These are phyloP conservation scores for Beauveria sp. DNA, from an alignment of 2,329 filamentous ascomycete species.

Conservation along the genomic window DNA sequence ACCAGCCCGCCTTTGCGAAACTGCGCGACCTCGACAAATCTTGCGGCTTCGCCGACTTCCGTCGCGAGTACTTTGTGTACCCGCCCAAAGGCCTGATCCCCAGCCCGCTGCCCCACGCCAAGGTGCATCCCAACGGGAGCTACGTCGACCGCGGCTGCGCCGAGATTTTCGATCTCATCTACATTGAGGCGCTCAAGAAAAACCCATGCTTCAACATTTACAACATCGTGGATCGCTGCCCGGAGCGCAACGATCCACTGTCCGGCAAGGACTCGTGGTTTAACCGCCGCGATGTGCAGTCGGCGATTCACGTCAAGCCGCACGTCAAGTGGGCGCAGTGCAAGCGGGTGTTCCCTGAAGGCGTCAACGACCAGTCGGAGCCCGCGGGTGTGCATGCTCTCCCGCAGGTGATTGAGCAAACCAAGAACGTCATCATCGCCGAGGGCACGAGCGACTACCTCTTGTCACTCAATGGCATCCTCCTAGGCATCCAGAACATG, in stretches of 20 bases:
- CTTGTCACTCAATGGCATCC: conserved; percentile 59
- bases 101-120: conserved; percentile 33
- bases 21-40: conserved; percentile 43
- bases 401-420: conserved; percentile 64
- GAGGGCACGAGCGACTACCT: conserved; percentile 66
- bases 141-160: conserved; percentile 42
- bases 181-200: conserved; percentile 41
- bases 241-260: conserved; percentile 60
- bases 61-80: conserved; percentile 56
- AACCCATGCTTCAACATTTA: conserved; percentile 82
- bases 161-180: conserved; percentile 46
- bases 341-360: conserved; percentile 28
- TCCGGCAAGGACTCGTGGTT: conserved; percentile 70
- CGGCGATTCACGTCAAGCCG: conserved; percentile 56
- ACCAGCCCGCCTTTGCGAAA: conserved; percentile 46
- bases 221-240: conserved; percentile 65
- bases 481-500: conserved; percentile 73
- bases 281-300: conserved; percentile 60
- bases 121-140: conserved; percentile 22
- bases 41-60: conserved; percentile 57
- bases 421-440: conserved; percentile 64
- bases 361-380: conserved; percentile 40
- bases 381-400: conserved; percentile 42
- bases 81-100: conserved; percentile 59
- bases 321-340: conserved; percentile 48